phyloP scores from a whole-genome alignment of 2,329 filamentous ascomycete species.

The Colletotrichum sp. region DNA sequence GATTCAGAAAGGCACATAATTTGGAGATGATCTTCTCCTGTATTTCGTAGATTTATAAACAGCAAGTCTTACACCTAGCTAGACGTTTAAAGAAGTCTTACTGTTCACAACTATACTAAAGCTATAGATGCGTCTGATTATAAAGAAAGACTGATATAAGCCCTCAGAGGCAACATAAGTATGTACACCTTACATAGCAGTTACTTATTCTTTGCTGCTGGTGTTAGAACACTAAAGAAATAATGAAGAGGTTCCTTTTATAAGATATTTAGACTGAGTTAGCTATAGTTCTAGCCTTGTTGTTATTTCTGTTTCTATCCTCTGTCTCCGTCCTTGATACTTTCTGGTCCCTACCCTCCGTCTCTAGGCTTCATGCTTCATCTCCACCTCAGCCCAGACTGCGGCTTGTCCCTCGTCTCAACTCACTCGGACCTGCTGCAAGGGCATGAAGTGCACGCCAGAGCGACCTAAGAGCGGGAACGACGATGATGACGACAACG shows the following conservation, averaged over 20 bases:
- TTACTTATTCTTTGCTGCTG: background rate
- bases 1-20: background rate
- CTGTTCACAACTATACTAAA: background rate
- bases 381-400: background rate
- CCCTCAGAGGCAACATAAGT: background rate
- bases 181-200: fast-evolving
- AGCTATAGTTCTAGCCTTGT: fast-evolving
- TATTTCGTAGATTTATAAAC: background rate
- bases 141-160: fast-evolving
- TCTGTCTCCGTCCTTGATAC: no score
- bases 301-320: background rate
- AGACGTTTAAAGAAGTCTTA: background rate
- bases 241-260: background rate
- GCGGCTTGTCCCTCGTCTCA: background rate
- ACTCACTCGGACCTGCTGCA: background rate
- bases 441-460: background rate
- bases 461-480: background rate
- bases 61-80: background rate
- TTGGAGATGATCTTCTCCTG: background rate
- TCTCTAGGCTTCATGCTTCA: background rate
- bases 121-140: background rate
- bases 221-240: background rate
- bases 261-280: fast-evolving
- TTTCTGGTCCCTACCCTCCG: background rate
- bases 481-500: background rate